Conservation (phyloP, 2,329 filamentous ascomycete species). For the Zymoseptoria tritici region DNA sequence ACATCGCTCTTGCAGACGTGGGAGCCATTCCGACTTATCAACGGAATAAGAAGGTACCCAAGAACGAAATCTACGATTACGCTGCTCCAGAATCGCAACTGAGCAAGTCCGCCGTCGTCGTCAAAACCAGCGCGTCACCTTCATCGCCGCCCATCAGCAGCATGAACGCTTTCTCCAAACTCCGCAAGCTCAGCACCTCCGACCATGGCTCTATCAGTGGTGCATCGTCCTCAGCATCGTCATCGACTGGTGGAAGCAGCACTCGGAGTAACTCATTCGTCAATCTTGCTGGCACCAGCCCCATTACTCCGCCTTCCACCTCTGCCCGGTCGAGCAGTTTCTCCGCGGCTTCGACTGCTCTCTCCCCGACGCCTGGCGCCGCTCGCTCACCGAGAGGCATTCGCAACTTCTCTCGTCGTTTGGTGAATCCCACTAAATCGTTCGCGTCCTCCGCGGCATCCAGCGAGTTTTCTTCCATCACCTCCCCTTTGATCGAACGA, state of each 20-base stretch:
- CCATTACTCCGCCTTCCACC: slow-evolving; percentile 17
- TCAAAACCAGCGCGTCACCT: slow-evolving; percentile 18
- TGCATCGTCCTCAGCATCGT: slow-evolving; percentile 27
- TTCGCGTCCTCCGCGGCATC: slow-evolving; percentile 11
- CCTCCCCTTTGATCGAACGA: not conserved
- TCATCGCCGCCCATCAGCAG: slow-evolving; percentile 21
- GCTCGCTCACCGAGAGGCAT: slow-evolving; percentile 17
- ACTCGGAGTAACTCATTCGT: slow-evolving; percentile 25
- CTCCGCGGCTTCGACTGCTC: slow-evolving; percentile 12
- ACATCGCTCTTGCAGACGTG: slow-evolving; percentile 61
- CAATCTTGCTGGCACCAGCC: slow-evolving; percentile 15
- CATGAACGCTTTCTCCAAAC: slow-evolving; percentile 22
- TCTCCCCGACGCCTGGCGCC: slow-evolving; percentile 11
- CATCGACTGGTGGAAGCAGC: slow-evolving; percentile 24
- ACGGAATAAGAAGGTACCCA: slow-evolving; percentile 48
- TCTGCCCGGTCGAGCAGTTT: slow-evolving; percentile 21
- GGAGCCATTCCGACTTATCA: slow-evolving; percentile 43
- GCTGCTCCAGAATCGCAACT: slow-evolving; percentile 60
- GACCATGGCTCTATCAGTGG: slow-evolving; percentile 14
- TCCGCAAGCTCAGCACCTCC: slow-evolving; percentile 24
- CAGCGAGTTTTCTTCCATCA: slow-evolving; percentile 9
- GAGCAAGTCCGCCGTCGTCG: slow-evolving; percentile 34
- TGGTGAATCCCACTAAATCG: slow-evolving; percentile 2
- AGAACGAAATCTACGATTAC: slow-evolving; percentile 66
- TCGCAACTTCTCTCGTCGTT: slow-evolving; percentile 22